Conservation (phyloP, 2,329 filamentous ascomycete genomes). For the Aspergillus novoparasiticus region DNA sequence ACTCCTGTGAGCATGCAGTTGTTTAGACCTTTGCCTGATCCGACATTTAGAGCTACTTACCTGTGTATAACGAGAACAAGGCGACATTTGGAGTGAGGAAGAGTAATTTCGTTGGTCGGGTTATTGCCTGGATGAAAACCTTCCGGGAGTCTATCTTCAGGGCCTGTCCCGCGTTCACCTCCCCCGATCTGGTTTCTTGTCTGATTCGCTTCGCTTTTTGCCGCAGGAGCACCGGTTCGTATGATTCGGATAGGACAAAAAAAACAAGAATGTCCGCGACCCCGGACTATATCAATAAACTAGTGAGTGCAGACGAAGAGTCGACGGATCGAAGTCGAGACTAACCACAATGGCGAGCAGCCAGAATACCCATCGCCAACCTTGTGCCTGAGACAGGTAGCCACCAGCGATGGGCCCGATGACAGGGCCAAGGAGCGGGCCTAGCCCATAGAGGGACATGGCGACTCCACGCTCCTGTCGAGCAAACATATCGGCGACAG, state of each 20-base stretch:
- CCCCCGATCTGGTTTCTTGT: neutral
- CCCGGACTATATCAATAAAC: neutral
- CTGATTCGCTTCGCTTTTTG: neutral
- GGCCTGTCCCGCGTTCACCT: neutral
- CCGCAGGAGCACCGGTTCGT: neutral
- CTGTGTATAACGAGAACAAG: constrained; percentile 46
- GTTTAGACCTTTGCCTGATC: neutral
- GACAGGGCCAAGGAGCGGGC: neutral
- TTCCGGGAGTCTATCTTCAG: neutral
- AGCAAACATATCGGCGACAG: neutral
- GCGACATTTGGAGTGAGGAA: constrained; percentile 55
- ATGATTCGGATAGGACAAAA: neutral
- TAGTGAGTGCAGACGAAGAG: neutral
- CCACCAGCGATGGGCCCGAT: neutral
- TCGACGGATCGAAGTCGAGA: neutral
- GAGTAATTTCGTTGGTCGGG: constrained; percentile 53
- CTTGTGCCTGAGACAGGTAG: neutral
- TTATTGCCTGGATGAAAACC: constrained; percentile 25
- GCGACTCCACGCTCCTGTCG: neutral
- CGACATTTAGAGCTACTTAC: neutral
- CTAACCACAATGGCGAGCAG: neutral
- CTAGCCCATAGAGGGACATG: neutral
- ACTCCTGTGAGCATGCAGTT: constrained; percentile 39
- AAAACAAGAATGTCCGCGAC: neutral
- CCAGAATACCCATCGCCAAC: neutral